Base-by-base conservation (phyloP, 805 yeast genomes). In the Wickerhamiella siamensis region DNA sequence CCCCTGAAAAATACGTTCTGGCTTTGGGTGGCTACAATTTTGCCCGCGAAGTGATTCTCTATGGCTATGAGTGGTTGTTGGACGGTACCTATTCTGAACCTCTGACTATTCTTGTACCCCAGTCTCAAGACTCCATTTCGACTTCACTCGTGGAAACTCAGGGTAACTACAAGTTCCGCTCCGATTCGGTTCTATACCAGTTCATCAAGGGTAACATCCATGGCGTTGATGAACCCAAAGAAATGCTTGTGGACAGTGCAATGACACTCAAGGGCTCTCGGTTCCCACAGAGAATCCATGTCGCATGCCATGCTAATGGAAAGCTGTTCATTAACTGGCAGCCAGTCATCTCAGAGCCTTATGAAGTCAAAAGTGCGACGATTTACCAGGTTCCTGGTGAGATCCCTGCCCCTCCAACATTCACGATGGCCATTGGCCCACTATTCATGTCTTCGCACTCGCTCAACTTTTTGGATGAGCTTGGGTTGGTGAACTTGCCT, bases 31-130 rank as follows among this genome's bases (percentile, higher is more conserved):
- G 74, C 39, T 65, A 77, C 2, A 65, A 65, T 21, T 75, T 83
- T 55, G 87, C 82, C 4, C 68, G 71, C n/a, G 94, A 83, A 51
- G 49, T 83, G 14, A 65, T 72, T 35, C 71, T 82, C 41, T 70
- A 86, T 44, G 68, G 71, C 10, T 58, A 83, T 16, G 59, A 65
- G 2, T 47, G 68, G 35, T 58, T 83, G 38, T 70, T 87, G 15
- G 79, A 76, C 42, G 75, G 78, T 2, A 16, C 47, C 27, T 51
- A 61, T 2, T 55, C 66, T 0, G 26, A 58, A 0, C 62, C 69
- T 21, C 80, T 76, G 52, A 79, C 94, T 0, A 63, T 87, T 1
- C 72, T 87, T 42, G 65, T 83, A 5, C 66, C 72, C 1, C 55
- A 29, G n/a, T 10, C 42, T 14, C 38, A 33, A 9, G 46, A 38